Evolutionary conservation across 441 rosid genomes (phyloP).

Genomic region (Croton laevigatus): DNA sequence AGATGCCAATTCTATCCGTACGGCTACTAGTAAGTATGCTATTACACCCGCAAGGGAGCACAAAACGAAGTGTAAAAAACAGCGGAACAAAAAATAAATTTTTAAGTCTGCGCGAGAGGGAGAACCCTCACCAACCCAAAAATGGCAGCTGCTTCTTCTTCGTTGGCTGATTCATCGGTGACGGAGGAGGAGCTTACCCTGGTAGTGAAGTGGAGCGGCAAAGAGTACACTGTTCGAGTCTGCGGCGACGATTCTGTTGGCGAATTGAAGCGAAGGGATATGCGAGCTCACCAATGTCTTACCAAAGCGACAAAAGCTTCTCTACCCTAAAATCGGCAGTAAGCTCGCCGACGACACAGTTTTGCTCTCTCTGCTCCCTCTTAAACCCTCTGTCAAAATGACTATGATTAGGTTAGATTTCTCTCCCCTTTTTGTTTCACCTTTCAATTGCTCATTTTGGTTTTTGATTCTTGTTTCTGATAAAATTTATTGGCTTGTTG

Average conservation of each 20-base stretch:
- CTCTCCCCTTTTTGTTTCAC: slow-evolving; percentile 7
- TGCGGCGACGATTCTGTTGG: slow-evolving; percentile 86
- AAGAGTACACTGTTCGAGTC: slow-evolving; percentile 79
- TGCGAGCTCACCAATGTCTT: slow-evolving; percentile 78
- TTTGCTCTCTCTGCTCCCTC: slow-evolving; percentile 69
- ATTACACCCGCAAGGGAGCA: too few relatives aligned
- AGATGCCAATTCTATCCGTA: too few relatives aligned
- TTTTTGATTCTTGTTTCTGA: background rate
- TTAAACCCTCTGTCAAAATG: slow-evolving; percentile 88
- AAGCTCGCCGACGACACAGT: slow-evolving; percentile 77
- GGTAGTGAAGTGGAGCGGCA: slow-evolving; percentile 84
- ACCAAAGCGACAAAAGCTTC: slow-evolving; percentile 94
- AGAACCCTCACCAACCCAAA: too few relatives aligned
- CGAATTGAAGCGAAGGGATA: slow-evolving; percentile 90
- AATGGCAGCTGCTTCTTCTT: slow-evolving; percentile 34
- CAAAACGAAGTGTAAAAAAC: background rate
- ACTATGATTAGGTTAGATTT: slow-evolving; percentile 83
- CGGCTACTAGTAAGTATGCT: too few relatives aligned
- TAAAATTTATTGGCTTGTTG: background rate
- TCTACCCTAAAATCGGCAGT: slow-evolving; percentile 82
- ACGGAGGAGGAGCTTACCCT: slow-evolving; percentile 79
- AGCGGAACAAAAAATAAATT: background rate
- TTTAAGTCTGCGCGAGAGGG: background rate
- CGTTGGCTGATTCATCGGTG: slow-evolving; percentile 34
- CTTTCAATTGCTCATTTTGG: background rate